These are phyloP conservation scores for Hura crepitans DNA, from an alignment of 441 rosid genomes.

Conservation along the genomic window DNA sequence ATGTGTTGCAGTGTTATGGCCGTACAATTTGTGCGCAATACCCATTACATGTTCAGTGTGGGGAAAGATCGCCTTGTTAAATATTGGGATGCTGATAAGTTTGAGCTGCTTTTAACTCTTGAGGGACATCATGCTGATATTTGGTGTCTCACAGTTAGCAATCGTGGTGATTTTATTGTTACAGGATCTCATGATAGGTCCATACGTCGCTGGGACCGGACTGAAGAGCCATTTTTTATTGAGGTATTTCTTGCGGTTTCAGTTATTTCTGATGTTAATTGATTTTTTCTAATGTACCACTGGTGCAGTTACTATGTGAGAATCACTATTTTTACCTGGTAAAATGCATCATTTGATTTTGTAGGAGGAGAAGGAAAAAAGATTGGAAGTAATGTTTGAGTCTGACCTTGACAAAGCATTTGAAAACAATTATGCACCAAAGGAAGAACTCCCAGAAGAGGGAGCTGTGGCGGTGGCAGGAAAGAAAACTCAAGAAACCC, in stretches of 20 bases:
- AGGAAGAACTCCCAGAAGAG: slow-evolving; percentile 83
- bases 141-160: slow-evolving; percentile 86
- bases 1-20: slow-evolving; percentile 74
- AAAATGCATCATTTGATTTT: slow-evolving; percentile 19
- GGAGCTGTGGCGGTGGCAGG: slow-evolving; percentile 89
- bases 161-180: slow-evolving; percentile 85
- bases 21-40: slow-evolving; percentile 77
- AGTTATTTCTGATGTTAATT: not conserved
- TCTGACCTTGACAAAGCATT: slow-evolving; percentile 67
- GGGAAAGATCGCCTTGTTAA: slow-evolving; percentile 90
- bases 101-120: slow-evolving; percentile 84
- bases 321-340: not conserved
- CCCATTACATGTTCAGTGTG: slow-evolving; percentile 88
- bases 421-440: slow-evolving; percentile 54
- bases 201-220: slow-evolving; percentile 95
- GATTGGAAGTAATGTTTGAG: slow-evolving; percentile 89
- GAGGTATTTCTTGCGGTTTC: slow-evolving; percentile 47
- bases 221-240: slow-evolving; percentile 91
- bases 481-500: slow-evolving; percentile 69
- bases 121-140: slow-evolving; percentile 93
- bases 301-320: not conserved
- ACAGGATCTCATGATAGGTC: slow-evolving; percentile 97
- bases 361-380: slow-evolving; percentile 97
- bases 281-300: slow-evolving; percentile 1
- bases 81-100: slow-evolving; percentile 98